phyloP scores from a whole-genome alignment of 257 asterid genomes.

The Cynanchum wilfordii region DNA sequence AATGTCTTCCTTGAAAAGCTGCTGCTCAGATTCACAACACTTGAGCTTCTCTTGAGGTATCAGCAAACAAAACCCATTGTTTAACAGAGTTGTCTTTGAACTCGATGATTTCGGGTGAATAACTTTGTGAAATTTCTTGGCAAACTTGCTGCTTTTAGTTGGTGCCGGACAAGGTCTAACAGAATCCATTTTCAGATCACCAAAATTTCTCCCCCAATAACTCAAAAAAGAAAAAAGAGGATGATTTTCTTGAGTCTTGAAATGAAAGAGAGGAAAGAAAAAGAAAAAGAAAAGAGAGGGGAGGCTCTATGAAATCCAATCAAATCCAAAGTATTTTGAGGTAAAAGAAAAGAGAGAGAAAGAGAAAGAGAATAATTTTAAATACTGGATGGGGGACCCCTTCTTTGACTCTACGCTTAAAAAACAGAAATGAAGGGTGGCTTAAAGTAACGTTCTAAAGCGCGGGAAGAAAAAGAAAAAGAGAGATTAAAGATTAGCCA shows the following conservation, averaged over 20 bases:
- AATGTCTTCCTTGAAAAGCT: slow-evolving; percentile 47
- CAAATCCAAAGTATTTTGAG: slow-evolving; percentile 10
- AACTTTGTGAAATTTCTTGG: too few relatives aligned
- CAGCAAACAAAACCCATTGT: slow-evolving; percentile 55
- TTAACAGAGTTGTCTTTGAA: slow-evolving; percentile 32
- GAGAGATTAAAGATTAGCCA: background rate
- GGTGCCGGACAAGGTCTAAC: slow-evolving; percentile 31
- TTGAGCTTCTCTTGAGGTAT: slow-evolving; percentile 80
- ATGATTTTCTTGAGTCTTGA: background rate
- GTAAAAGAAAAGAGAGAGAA: slow-evolving; percentile 13
- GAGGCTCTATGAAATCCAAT: slow-evolving; percentile 5
- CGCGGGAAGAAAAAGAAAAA: slow-evolving; percentile 7
- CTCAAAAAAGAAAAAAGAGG: slow-evolving; percentile 2
- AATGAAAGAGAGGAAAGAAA: background rate
- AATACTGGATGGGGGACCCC: background rate
- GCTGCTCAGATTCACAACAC: slow-evolving; percentile 73
- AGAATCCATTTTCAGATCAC: slow-evolving; percentile 55
- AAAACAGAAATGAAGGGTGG: slow-evolving; percentile 5
- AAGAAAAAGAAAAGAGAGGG: background rate
- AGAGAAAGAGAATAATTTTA: slow-evolving; percentile 6
- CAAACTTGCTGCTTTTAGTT: too few relatives aligned
- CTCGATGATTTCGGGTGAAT: slow-evolving; percentile 29
- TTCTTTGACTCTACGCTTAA: slow-evolving; percentile 29
- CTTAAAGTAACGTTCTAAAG: slow-evolving; percentile 9
- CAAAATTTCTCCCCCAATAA: background rate